Evolutionary conservation across 2,329 filamentous ascomycete species (phyloP).

Genomic region (Venturia asperata): DNA sequence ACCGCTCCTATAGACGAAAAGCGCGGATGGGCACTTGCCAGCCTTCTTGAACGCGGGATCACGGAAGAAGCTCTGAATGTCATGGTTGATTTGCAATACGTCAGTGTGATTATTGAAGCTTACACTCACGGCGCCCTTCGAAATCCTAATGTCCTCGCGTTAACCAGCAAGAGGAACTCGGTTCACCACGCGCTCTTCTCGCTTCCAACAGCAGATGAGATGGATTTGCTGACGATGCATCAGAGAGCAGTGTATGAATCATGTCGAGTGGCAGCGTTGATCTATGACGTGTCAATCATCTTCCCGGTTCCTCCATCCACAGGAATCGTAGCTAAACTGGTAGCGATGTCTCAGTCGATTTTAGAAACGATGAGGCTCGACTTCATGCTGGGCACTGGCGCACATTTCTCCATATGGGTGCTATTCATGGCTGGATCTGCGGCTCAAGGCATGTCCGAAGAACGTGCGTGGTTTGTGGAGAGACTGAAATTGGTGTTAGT

Average conservation of each 20-base stretch:
- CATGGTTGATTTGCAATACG: conserved; percentile 7
- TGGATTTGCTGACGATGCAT: conserved; percentile 2
- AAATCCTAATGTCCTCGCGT: conserved; percentile 8
- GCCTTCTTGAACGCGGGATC: neutral
- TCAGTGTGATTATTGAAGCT: conserved; percentile 15
- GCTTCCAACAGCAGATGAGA: neutral
- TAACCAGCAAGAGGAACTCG: neutral
- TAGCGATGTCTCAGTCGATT: neutral
- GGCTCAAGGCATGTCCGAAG: conserved; percentile 1
- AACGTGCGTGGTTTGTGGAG: conserved; percentile 5
- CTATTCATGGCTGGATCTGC: conserved; percentile 5
- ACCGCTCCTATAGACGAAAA: neutral
- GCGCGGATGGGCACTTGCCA: neutral
- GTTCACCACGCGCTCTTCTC: conserved; percentile 7
- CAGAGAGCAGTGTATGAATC: conserved; percentile 13
- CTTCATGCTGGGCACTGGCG: neutral
- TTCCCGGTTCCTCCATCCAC: conserved; percentile 9
- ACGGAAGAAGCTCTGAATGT: conserved; percentile 1
- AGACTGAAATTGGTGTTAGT: conserved; percentile 11
- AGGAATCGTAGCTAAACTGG: neutral
- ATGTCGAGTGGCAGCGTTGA: conserved; percentile 10
- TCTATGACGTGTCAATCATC: conserved; percentile 7
- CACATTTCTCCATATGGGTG: neutral
- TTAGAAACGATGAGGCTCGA: neutral
- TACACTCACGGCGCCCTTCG: conserved; percentile 1